Evolutionary conservation across 2,329 filamentous ascomycete genomes (phyloP).

Genomic region (Pseudogymnoascus sp.): DNA sequence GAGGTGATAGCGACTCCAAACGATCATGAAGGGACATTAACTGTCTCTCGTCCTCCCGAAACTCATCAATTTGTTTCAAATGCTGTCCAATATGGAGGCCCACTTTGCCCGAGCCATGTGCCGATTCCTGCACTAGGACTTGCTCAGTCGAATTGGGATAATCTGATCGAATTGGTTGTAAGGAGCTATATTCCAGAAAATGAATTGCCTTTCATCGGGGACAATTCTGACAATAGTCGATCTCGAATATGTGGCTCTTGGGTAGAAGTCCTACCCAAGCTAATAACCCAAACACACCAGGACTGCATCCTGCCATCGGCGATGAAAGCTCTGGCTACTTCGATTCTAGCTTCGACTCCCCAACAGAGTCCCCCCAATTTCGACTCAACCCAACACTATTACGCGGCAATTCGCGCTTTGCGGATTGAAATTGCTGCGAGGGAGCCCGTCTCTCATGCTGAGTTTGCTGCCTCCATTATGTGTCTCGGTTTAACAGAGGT

Average conservation of each 20-base stretch:
- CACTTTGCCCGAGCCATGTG: neutral
- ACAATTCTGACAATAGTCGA: neutral
- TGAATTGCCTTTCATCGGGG: conserved; percentile 13
- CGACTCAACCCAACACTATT: neutral
- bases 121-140: neutral
- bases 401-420: neutral
- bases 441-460: neutral
- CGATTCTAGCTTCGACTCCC: neutral
- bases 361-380: neutral
- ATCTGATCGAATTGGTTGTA: neutral
- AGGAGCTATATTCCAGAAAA: conserved; percentile 14
- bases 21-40: neutral
- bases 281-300: conserved; percentile 20
- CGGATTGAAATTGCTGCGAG: neutral
- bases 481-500: conserved; percentile 30
- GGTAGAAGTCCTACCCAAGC: conserved; percentile 32
- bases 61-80: neutral
- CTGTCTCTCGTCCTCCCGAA: neutral
- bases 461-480: conserved; percentile 20
- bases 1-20: neutral
- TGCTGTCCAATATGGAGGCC: neutral
- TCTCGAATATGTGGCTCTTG: conserved; percentile 33
- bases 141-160: neutral
- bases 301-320: neutral
- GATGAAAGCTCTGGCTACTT: neutral